Conservation (phyloP, 306 rosid species). For the Hylodesmum podocarpum region DNA sequence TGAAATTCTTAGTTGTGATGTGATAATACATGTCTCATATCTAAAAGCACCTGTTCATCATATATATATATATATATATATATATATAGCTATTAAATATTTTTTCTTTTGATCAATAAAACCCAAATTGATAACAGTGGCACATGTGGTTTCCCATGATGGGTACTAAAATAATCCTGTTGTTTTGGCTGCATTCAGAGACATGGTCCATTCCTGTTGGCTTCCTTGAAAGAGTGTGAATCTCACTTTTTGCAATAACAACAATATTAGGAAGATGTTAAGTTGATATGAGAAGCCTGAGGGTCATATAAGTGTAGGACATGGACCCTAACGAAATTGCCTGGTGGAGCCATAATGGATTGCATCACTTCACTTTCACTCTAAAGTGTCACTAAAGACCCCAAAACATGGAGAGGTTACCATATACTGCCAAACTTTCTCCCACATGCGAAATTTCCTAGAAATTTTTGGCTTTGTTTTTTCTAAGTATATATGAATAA, state of each 20-base stretch:
- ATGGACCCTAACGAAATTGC: conserved; percentile 42
- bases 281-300: neutral
- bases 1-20: too few relatives aligned
- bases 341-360: conserved; percentile 15
- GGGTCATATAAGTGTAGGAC: conserved; percentile 15
- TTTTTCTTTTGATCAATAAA: too few relatives aligned
- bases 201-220: neutral
- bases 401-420: neutral
- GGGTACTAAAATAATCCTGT: too few relatives aligned
- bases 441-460: conserved; percentile 34
- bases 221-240: neutral
- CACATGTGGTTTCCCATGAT: too few relatives aligned
- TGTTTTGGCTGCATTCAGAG: too few relatives aligned
- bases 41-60: too few relatives aligned
- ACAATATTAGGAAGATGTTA: neutral
- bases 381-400: neutral
- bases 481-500: neutral
- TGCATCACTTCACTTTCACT: conserved; percentile 11
- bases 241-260: neutral
- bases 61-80: too few relatives aligned
- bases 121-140: too few relatives aligned
- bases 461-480: conserved; percentile 18
- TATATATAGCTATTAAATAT: too few relatives aligned
- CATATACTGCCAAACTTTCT: neutral
- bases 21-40: too few relatives aligned